phyloP scores from a whole-genome alignment of 148 eudicot species.

The Rhododendron molle region DNA sequence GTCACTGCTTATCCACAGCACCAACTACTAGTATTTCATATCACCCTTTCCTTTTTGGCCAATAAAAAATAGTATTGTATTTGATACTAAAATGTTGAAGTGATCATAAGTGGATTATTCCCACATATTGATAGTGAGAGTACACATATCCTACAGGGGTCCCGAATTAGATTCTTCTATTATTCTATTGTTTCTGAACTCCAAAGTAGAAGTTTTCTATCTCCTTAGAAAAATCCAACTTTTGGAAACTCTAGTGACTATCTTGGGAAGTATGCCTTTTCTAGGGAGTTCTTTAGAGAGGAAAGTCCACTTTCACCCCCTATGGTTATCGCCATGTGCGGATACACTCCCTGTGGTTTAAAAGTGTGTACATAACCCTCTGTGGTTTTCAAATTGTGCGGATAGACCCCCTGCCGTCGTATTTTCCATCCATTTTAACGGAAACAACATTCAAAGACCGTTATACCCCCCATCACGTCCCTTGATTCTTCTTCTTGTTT shows the following conservation, averaged over 20 bases:
- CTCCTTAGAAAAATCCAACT: neutral
- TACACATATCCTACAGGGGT: neutral
- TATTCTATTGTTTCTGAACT: neutral
- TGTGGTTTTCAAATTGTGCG: too few species aligned
- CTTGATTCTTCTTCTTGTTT: too few species aligned
- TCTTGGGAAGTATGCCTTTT: neutral
- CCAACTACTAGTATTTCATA: neutral
- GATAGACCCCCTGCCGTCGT: too few species aligned
- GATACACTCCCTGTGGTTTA: too few species aligned
- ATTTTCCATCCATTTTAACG: too few species aligned
- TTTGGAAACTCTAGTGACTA: neutral
- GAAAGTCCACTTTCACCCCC: too few species aligned
- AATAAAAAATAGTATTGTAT: too few species aligned
- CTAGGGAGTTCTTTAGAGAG: neutral
- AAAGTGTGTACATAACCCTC: too few species aligned
- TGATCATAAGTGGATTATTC: neutral
- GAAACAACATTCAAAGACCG: too few species aligned
- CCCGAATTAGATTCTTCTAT: neutral
- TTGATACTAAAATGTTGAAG: neutral
- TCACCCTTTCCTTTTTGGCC: neutral
- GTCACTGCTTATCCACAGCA: conserved; percentile 9
- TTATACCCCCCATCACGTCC: too few species aligned
- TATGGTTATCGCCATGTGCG: too few species aligned
- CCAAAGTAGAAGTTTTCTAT: neutral
- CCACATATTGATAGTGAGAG: neutral